Evolutionary conservation across 306 rosid genomes (phyloP).

Genomic region (Albizia julibrissin): DNA sequence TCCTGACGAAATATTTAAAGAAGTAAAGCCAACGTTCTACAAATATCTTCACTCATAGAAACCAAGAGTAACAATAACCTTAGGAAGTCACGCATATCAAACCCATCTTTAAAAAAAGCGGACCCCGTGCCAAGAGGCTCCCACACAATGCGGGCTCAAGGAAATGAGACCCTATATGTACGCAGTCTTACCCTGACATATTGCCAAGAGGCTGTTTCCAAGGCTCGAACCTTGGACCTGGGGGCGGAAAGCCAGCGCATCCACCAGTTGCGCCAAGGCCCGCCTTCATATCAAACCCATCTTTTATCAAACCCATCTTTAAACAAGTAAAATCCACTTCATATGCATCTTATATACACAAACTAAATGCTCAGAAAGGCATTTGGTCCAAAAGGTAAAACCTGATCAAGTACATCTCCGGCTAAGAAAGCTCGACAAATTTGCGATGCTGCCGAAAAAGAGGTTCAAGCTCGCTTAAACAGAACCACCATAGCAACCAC

Average conservation of each 20-base stretch:
- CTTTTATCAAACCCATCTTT: too few species aligned
- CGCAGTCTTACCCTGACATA: too few species aligned
- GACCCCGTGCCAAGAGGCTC: too few species aligned
- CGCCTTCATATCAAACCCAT: too few species aligned
- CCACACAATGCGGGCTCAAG: too few species aligned
- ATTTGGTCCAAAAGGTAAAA: background rate
- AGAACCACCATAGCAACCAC: conserved; percentile 64
- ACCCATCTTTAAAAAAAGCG: too few species aligned
- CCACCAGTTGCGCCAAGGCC: too few species aligned
- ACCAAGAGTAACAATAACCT: too few species aligned
- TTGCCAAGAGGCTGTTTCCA: too few species aligned
- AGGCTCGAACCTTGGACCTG: too few species aligned
- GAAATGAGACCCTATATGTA: too few species aligned
- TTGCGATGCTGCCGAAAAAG: background rate
- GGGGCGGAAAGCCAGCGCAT: too few species aligned
- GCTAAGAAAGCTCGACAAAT: conserved; percentile 45
- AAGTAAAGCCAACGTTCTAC: background rate
- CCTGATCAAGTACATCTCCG: background rate
- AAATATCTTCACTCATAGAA: background rate
- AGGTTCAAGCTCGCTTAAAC: conserved; percentile 58
- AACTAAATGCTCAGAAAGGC: background rate
- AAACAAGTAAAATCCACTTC: conserved; percentile 12
- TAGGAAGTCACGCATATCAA: background rate
- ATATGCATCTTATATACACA: conserved; percentile 4
- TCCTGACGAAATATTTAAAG: background rate